Conservation (phyloP, 2,329 filamentous ascomycete species). For the Pyrenophora seminiperda region DNA sequence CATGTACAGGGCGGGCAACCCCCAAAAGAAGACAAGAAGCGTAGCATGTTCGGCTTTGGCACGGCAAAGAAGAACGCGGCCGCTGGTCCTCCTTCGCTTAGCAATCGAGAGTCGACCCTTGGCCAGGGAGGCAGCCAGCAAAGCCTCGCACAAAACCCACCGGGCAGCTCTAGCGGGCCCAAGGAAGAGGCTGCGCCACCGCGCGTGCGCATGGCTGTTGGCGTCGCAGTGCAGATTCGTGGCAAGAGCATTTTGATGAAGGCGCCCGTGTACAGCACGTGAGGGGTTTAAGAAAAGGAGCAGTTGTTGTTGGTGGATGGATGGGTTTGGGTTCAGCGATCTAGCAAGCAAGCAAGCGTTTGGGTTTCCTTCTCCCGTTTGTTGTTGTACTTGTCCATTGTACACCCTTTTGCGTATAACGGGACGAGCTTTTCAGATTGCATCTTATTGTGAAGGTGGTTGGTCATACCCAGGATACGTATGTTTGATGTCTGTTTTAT, state of each 20-base stretch:
- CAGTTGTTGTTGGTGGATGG: slow-evolving; percentile 4
- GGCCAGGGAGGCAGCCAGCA: slow-evolving; percentile 47
- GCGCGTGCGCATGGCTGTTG: slow-evolving; percentile 55
- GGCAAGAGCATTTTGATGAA: slow-evolving; percentile 57
- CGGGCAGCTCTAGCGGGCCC: slow-evolving; percentile 48
- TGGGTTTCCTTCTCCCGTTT: slow-evolving; percentile 11
- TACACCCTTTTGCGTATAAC: slow-evolving; percentile 10
- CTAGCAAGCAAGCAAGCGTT: slow-evolving; percentile 17
- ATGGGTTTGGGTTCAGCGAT: slow-evolving; percentile 23
- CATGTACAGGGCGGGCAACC: slow-evolving; percentile 40
- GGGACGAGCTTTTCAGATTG: slow-evolving; percentile 7
- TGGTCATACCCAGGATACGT: slow-evolving; percentile 17
- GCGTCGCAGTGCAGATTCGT: slow-evolving; percentile 55
- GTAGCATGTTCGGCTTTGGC: slow-evolving; percentile 52
- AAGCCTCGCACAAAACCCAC: slow-evolving; percentile 42
- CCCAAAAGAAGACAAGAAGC: slow-evolving; percentile 43
- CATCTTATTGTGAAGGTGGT: slow-evolving; percentile 24
- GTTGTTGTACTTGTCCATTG: slow-evolving; percentile 21
- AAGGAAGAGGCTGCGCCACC: slow-evolving; percentile 51
- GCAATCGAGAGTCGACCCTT: slow-evolving; percentile 49
- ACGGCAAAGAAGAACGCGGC: slow-evolving; percentile 48
- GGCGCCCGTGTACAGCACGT: slow-evolving; percentile 54
- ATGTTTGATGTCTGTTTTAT: slow-evolving; percentile 1
- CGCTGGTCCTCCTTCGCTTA: slow-evolving; percentile 36
- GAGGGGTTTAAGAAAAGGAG: slow-evolving; percentile 6